Evolutionary conservation across 1,284 basidiomycete genomes (phyloP).

Genomic region (Ganoderma meredithae): DNA sequence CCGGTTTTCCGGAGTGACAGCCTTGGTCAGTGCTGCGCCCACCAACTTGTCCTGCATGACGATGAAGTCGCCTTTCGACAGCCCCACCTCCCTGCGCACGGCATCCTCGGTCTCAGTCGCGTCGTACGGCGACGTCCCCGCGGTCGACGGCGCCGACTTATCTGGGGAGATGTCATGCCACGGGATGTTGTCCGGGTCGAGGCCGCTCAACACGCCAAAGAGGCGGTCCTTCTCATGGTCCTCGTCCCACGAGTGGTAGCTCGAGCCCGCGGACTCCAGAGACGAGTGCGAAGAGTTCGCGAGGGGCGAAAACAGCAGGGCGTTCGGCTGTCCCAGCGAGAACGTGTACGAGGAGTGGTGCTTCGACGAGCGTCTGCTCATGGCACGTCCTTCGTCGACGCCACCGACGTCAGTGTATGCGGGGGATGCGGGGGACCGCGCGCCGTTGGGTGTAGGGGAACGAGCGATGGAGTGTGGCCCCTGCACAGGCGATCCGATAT

Average conservation of each 20-base stretch:
- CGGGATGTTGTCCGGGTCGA: slow-evolving; percentile 53
- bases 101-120: slow-evolving; percentile 69
- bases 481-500: slow-evolving; percentile 57
- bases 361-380: slow-evolving; percentile 55
- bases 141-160: slow-evolving; percentile 54
- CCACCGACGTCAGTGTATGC: slow-evolving; percentile 51
- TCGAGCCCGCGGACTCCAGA: slow-evolving; percentile 78
- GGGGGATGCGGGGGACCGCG: slow-evolving; percentile 61
- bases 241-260: slow-evolving; percentile 81
- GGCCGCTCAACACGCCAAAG: slow-evolving; percentile 58
- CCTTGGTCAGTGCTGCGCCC: slow-evolving; percentile 62
- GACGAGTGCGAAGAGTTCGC: slow-evolving; percentile 80
- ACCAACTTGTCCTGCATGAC: slow-evolving; percentile 79
- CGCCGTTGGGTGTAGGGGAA: slow-evolving; percentile 61
- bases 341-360: slow-evolving; percentile 43
- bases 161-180: slow-evolving; percentile 69
- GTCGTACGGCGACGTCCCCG: slow-evolving; percentile 57
- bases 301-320: slow-evolving; percentile 69
- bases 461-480: slow-evolving; percentile 52
- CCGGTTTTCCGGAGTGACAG: slow-evolving; percentile 59
- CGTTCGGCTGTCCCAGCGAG: slow-evolving; percentile 58
- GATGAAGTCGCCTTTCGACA: slow-evolving; percentile 72
- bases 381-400: slow-evolving; percentile 37
- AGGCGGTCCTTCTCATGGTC: slow-evolving; percentile 59
- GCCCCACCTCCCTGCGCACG: slow-evolving; percentile 66